Percentiles rank a stretch among this genome's conserved stretches.
These are phyloP conservation scores for Sclerotinia trifoliorum DNA, from an alignment of 2,329 filamentous ascomycete genomes.

Conservation along the genomic window DNA sequence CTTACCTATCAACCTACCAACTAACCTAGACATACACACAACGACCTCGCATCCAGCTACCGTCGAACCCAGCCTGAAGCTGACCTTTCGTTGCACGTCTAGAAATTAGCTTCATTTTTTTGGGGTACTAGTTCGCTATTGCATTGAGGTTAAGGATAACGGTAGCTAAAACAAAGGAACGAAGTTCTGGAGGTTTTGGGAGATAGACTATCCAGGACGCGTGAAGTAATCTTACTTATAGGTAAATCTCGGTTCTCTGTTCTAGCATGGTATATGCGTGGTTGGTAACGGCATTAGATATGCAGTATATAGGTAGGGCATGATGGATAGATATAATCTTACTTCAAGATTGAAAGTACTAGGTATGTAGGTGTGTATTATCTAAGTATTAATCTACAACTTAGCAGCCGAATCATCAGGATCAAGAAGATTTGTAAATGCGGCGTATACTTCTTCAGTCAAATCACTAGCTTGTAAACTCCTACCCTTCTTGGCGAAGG, in stretches of 20 bases:
- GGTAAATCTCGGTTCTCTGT: not conserved
- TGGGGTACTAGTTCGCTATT: not conserved
- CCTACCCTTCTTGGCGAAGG: constrained; percentile 81
- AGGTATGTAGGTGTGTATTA: constrained; percentile 2
- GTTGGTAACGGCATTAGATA: not conserved
- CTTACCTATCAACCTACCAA: too few relatives aligned
- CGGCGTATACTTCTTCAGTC: constrained; percentile 82
- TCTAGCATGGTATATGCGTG: not conserved
- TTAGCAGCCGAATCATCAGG: constrained; percentile 58
- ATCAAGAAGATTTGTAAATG: constrained; percentile 72
- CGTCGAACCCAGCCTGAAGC: not conserved
- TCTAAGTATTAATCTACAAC: constrained; percentile 27
- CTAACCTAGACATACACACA: too few relatives aligned
- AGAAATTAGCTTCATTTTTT: constrained; percentile 14
- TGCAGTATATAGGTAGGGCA: too few relatives aligned
- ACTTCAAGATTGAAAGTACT: too few relatives aligned
- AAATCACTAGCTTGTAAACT: constrained; percentile 90
- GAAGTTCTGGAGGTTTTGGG: not conserved
- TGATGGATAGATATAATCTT: too few relatives aligned
- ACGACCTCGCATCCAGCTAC: not conserved
- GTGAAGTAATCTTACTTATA: not conserved
- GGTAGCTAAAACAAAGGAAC: too few relatives aligned
- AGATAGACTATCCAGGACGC: not conserved
- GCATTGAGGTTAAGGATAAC: not conserved
- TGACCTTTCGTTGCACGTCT: constrained; percentile 24